Percentiles rank a stretch among this genome's conserved stretches.
phyloP scores from a whole-genome alignment of 2,329 filamentous ascomycete genomes.

The Fusarium sp. region DNA sequence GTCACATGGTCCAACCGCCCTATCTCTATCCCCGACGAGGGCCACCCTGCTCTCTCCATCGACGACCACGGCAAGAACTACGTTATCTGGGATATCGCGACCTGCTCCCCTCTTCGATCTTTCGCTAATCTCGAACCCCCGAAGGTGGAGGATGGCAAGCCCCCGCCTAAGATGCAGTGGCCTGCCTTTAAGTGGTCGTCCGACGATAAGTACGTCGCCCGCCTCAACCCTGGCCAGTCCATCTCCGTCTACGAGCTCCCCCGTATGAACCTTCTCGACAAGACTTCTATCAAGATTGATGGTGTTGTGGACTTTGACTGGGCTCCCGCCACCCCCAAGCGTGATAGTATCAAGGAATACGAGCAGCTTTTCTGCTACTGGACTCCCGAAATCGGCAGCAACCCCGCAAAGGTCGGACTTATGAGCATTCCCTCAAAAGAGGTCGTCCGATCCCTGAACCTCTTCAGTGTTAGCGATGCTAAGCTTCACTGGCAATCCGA shows the following conservation, averaged over 20 bases:
- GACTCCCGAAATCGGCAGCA: slow-evolving; percentile 98
- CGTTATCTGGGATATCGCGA: slow-evolving; percentile 96
- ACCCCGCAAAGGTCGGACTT: slow-evolving; percentile 94
- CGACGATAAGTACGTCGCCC: slow-evolving; percentile 96
- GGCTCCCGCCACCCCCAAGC: slow-evolving; percentile 85
- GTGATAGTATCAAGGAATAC: slow-evolving; percentile 89
- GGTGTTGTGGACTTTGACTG: slow-evolving; percentile 98
- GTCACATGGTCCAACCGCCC: slow-evolving; percentile 97
- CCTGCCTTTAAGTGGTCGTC: slow-evolving; percentile 99
- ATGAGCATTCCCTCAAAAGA: slow-evolving; percentile 98
- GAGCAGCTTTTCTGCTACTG: slow-evolving; percentile 99
- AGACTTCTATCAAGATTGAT: slow-evolving; percentile 94
- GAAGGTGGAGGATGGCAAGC: slow-evolving; percentile 71
- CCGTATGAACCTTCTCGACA: slow-evolving; percentile 89
- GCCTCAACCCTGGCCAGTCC: slow-evolving; percentile 86
- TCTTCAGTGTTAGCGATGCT: slow-evolving; percentile 97
- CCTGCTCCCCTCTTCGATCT: slow-evolving; percentile 88
- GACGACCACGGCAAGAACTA: slow-evolving; percentile 99
- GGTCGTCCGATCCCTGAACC: slow-evolving; percentile 91
- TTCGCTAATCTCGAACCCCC: slow-evolving; percentile 91
- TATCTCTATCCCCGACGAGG: slow-evolving; percentile 90
- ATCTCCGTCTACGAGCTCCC: slow-evolving; percentile 94
- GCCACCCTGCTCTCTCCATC: slow-evolving; percentile 83
- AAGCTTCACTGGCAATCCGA: slow-evolving; percentile 99
- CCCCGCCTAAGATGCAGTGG: slow-evolving; percentile 90